Base-by-base conservation (phyloP, 768 basidiomycete species). In the Sporobolomyces phaffii region DNA sequence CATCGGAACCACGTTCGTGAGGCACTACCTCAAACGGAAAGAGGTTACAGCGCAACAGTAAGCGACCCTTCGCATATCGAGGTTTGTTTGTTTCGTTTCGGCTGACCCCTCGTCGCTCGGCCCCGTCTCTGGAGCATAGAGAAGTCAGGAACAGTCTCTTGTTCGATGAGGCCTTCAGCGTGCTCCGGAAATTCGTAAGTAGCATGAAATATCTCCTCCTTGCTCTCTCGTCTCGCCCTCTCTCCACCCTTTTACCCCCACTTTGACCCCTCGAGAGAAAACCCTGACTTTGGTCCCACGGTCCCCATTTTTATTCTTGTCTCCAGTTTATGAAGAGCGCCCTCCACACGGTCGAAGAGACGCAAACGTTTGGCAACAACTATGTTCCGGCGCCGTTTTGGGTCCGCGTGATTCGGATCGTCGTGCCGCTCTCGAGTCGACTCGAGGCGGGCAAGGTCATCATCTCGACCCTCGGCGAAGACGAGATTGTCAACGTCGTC, bases 131-230 rank as follows among this genome's bases (percentile, higher is more conserved):
- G n/a, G n/a, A n/a, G n/a, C n/a, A 77, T 36, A 78, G 80, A 40
- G 80, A 81, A 40, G 83, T 83, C 9, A 81, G 84, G 22, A 82
- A 83, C 69, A 84, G 87, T 69, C 80, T 89, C 24, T 79, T 87
- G 74, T 88, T 84, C 75, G 86, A 89, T 77, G 84, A 83, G 78
- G 86, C 86, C 0, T 88, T 88, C 76, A 80, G 85, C 64, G 84
- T 88, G 28, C 85, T 88, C 41, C 86, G 86, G 77, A 82, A 85
- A 0, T 89, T 89, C 76, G 83, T 88, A 45, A 31, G 64, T 54
- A 26, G 26, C 28, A n/a, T n/a, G n/a, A n/a, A n/a, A n/a, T n/a
- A n/a, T n/a, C n/a, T n/a, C n/a, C n/a, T n/a, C n/a, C n/a, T n/a
- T n/a, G n/a, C n/a, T 38, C 20, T 22, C 20, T 29, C 24, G 43